Conservation (phyloP, 768 basidiomycete species). For the Mycena alexandri region DNA sequence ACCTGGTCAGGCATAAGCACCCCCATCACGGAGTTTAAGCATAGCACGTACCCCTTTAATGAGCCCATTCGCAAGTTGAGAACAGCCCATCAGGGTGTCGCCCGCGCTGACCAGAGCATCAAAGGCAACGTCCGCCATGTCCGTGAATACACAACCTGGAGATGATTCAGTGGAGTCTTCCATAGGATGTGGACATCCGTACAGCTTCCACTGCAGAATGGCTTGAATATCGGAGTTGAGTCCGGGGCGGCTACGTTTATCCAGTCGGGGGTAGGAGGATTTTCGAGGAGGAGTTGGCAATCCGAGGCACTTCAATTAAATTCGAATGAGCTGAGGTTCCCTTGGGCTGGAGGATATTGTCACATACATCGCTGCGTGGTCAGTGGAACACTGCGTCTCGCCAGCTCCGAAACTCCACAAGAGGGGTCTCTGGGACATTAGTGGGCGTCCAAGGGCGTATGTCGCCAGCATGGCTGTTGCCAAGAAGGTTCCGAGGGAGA, state of each 20-base stretch:
- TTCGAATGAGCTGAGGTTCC: no score
- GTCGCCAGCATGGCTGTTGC: not conserved
- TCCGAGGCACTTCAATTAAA: slow-evolving; percentile 16
- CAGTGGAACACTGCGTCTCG: slow-evolving; percentile 24
- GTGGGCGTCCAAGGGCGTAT: not conserved
- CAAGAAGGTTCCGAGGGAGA: not conserved
- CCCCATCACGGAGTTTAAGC: not conserved
- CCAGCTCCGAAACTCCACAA: not conserved
- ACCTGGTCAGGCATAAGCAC: not conserved
- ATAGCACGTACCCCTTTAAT: slow-evolving; percentile 23
- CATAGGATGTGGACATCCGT: not conserved
- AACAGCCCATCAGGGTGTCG: slow-evolving; percentile 22
- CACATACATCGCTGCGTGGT: slow-evolving; percentile 17
- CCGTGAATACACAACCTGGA: slow-evolving; percentile 30
- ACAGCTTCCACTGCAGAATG: slow-evolving; percentile 34
- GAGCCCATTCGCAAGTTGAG: slow-evolving; percentile 13
- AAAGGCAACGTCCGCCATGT: not conserved
- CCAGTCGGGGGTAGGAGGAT: slow-evolving; percentile 19
- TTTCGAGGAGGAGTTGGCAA: slow-evolving; percentile 21
- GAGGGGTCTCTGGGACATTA: not conserved
- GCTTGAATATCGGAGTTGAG: slow-evolving; percentile 17
- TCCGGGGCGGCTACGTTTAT: slow-evolving; percentile 5
- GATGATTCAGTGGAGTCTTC: not conserved
- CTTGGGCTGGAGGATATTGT: no score
- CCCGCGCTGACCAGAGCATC: slow-evolving; percentile 22